Evolutionary conservation across 768 basidiomycete species (phyloP), one percentile per base, ranked within the genome.

Genomic region (Pleurotus salmoneostramineus): DNA sequence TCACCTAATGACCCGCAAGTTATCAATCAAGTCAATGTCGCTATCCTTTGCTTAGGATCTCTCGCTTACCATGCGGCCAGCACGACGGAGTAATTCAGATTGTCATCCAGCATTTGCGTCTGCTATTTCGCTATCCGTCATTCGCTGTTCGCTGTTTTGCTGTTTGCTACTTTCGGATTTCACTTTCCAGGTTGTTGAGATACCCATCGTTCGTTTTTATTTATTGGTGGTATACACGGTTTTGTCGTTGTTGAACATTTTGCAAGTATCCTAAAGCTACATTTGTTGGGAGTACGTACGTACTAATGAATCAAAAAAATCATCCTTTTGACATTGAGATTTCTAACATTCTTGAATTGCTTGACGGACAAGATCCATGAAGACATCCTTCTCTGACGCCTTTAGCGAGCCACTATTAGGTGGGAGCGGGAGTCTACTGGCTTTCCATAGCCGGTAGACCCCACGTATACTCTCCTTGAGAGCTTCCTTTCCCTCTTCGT

Each of bases 381-480:
- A 82, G 50, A 70, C 35, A 32, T 72, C 68, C 33, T 66, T 63
- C 52, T 75, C 72, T 3, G 64, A 58, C 33, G 60, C 44, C 10
- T 50, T 57, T 1, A 55, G 46, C 40, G 27, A 10, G 44, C 56
- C 58, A 32, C 32, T 27, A 27, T 45, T 63, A 56, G 40, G 35
- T 31, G n/a, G 45, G 48, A 56, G 59, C 31, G 49, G 21, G 21
- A n/a, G 61, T 55, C 68, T 72, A 32, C 75, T 70, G 7, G 76
- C 64, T 65, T 71, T 81, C 87, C 88, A 89, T 17, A 89, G 75
- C 32, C 67, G 72, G 67, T 82, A 88, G 42, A 90, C 66, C 1
- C 83, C 80, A 58, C 73, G 76, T 50, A 88, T 77, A 34, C 79
- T 76, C 37, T 82, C 77, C 42, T 72, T 76, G 47, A 89, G 69